Evolutionary conservation across 169 alveolate genomes (phyloP).

Genomic region (Plasmodium gaboni): DNA sequence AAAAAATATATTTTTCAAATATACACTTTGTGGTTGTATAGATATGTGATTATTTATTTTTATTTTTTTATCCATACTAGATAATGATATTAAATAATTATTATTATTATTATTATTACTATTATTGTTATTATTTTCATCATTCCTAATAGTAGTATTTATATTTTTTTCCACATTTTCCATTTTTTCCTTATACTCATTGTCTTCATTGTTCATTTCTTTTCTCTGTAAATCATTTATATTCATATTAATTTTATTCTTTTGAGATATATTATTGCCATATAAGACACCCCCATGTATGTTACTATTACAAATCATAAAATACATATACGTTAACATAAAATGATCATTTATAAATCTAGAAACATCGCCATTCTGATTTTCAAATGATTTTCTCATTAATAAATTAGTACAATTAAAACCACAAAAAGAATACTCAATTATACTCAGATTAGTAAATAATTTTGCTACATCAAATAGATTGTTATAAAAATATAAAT

Average conservation of each 20-base stretch:
- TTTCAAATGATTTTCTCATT: constrained; percentile 53
- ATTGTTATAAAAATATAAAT: constrained; percentile 43
- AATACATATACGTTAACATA: constrained; percentile 64
- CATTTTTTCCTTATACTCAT: not conserved
- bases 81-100: too few species aligned
- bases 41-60: too few species aligned
- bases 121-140: too few species aligned
- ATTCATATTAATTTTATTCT: not conserved
- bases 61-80: too few species aligned
- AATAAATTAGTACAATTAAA: constrained; percentile 46
- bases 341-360: constrained; percentile 69
- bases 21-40: not conserved
- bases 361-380: constrained; percentile 26
- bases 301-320: constrained; percentile 38
- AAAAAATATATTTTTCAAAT: constrained; percentile 12
- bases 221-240: not conserved
- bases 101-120: too few species aligned
- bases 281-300: not conserved
- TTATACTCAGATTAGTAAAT: constrained; percentile 44
- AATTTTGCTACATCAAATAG: constrained; percentile 46
- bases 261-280: constrained; percentile 2
- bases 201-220: not conserved
- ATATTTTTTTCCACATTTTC: not conserved
- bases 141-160: too few species aligned
- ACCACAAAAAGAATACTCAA: constrained; percentile 69